A percentile compares a stretch with the other conserved stretches of the same genome.
Conservation (phyloP, 2,329 filamentous ascomycete genomes). For the Hypoxylon sp. region DNA sequence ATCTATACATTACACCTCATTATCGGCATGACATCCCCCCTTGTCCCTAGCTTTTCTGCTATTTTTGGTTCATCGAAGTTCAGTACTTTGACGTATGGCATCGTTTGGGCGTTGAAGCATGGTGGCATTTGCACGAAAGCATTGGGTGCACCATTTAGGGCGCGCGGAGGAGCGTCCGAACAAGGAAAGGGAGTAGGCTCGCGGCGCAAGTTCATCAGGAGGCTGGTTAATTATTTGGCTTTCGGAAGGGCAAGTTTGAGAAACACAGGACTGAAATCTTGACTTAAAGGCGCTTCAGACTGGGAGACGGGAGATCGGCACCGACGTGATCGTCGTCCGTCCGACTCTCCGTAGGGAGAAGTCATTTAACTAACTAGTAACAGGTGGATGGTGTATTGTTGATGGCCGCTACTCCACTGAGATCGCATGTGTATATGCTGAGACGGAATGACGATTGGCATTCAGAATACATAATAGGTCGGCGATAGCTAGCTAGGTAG, state of each 20-base stretch:
- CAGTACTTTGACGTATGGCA: constrained; percentile 47
- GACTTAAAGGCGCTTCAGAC: constrained; percentile 26
- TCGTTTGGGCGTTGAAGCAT: constrained; percentile 52
- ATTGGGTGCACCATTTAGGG: constrained; percentile 44
- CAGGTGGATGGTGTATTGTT: constrained; percentile 14
- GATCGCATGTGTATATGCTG: constrained; percentile 39
- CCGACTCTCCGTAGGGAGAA: constrained; percentile 23
- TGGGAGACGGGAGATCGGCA: constrained; percentile 20
- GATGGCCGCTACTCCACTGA: constrained; percentile 17
- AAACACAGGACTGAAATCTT: constrained; percentile 26
- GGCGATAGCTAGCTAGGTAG: constrained; percentile 10
- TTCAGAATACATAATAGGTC: constrained; percentile 28
- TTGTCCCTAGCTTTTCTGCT: constrained; percentile 30
- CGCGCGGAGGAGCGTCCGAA: constrained; percentile 29
- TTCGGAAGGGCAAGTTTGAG: constrained; percentile 30
- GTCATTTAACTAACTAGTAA: constrained; percentile 11
- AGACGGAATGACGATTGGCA: constrained; percentile 33
- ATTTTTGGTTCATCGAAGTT: constrained; percentile 44
- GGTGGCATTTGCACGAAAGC: constrained; percentile 46
- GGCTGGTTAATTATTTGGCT: constrained; percentile 27
- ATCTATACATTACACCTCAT: constrained; percentile 13
- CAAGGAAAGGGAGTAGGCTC: constrained; percentile 17
- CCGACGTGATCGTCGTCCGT: constrained; percentile 13
- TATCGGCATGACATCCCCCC: constrained; percentile 19
- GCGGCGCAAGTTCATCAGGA: constrained; percentile 27